These are phyloP conservation scores for Solanum habrochaites DNA, from an alignment of 257 asterid species.

Conservation along the genomic window DNA sequence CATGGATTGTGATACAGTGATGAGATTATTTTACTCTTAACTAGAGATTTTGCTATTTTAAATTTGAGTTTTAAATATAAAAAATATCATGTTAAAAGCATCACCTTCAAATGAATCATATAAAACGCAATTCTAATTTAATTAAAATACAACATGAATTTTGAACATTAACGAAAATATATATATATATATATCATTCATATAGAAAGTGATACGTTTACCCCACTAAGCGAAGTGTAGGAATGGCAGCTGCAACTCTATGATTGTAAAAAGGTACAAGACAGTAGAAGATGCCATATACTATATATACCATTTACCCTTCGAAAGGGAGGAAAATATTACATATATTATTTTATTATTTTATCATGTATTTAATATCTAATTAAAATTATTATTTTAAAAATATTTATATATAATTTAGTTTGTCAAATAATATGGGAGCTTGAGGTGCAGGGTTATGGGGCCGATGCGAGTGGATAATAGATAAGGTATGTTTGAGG, in stretches of 20 bases:
- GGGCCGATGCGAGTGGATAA: not conserved
- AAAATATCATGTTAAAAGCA: too few relatives aligned
- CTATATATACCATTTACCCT: not conserved
- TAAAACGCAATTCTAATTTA: too few relatives aligned
- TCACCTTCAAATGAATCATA: accelerated
- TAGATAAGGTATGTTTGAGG: not conserved
- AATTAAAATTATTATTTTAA: not conserved
- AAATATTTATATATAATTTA: not conserved
- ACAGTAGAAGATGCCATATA: not conserved
- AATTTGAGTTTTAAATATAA: too few relatives aligned
- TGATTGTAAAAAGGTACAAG: not conserved
- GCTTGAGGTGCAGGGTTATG: not conserved
- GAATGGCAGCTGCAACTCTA: not conserved
- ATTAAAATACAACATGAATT: too few relatives aligned
- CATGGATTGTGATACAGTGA: accelerated
- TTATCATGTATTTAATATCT: not conserved
- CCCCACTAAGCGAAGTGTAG: not conserved
- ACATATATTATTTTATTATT: not conserved
- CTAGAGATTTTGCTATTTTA: accelerated
- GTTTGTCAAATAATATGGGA: not conserved
- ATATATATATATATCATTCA: not conserved
- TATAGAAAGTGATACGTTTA: not conserved
- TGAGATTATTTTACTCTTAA: too few relatives aligned
- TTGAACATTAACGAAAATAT: accelerated
- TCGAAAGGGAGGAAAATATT: not conserved